Conservation (phyloP, 495 filamentous ascomycete genomes). For the Cercophora sp. region DNA sequence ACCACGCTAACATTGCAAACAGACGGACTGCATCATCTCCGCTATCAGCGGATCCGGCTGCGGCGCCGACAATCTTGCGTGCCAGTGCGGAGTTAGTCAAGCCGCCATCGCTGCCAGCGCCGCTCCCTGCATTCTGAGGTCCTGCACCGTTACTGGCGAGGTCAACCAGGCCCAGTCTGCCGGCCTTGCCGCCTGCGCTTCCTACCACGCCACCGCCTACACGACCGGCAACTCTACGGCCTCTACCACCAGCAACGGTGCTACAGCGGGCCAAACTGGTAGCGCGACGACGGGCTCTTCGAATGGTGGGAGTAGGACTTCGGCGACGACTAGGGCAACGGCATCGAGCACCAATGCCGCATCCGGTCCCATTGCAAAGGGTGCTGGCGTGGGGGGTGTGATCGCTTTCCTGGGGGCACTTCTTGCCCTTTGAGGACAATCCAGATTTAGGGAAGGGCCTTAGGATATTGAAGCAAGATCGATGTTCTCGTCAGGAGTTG, state of each 20-base stretch:
- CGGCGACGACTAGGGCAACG: not conserved
- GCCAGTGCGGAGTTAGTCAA: conserved; percentile 25
- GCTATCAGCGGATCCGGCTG: conserved; percentile 29
- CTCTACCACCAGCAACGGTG: not conserved
- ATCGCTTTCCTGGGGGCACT: conserved; percentile 13
- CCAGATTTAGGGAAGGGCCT: no score
- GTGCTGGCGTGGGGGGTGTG: conserved; percentile 3
- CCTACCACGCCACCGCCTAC: conserved; percentile 8
- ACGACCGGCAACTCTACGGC: not conserved
- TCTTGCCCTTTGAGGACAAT: conserved; percentile 5
- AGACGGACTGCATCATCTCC: conserved; percentile 25
- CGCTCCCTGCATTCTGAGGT: conserved; percentile 21
- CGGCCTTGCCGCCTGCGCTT: conserved; percentile 19
- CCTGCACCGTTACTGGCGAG: conserved; percentile 11
- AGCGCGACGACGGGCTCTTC: not conserved
- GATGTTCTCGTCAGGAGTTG: no score
- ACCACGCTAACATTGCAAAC: no score
- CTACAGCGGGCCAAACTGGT: not conserved
- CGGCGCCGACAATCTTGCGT: conserved; percentile 17
- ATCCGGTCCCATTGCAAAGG: not conserved
- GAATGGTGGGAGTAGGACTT: not conserved
- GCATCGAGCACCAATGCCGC: not conserved
- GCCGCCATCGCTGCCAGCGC: conserved; percentile 15
- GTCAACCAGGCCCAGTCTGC: conserved; percentile 23
- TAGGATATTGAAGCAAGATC: not conserved